These are phyloP conservation scores for Pseudozyma sp. DNA, from an alignment of 1,284 basidiomycete genomes.

Conservation along the genomic window DNA sequence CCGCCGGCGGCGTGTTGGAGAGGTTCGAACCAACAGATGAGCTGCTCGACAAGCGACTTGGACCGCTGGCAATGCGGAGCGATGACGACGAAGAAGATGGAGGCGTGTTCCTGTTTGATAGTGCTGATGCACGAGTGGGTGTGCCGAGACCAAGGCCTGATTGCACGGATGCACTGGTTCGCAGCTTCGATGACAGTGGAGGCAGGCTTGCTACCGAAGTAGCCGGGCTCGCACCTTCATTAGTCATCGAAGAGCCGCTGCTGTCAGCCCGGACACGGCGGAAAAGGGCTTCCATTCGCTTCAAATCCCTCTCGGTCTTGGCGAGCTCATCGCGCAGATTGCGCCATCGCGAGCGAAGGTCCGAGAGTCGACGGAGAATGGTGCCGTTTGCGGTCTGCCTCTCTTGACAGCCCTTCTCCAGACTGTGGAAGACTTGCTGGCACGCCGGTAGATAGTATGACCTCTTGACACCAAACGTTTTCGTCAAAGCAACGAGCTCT, in stretches of 20 bases:
- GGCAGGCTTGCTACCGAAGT: conserved; percentile 36
- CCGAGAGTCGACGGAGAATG: conserved; percentile 84
- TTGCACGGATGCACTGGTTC: conserved; percentile 33
- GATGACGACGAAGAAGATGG: conserved; percentile 23
- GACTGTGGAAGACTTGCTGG: conserved; percentile 88
- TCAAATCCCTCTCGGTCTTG: conserved; percentile 85
- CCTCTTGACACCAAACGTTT: conserved; percentile 57
- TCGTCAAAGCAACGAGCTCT: conserved; percentile 43
- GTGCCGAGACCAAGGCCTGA: conserved; percentile 43
- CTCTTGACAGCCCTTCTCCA: conserved; percentile 90
- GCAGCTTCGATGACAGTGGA: conserved; percentile 23
- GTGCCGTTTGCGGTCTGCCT: conserved; percentile 94
- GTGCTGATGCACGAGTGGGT: conserved; percentile 27
- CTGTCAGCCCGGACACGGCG: conserved; percentile 38
- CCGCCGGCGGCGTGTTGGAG: conserved; percentile 45
- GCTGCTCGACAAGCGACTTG: conserved; percentile 38
- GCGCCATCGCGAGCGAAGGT: conserved; percentile 85
- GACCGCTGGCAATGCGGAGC: conserved; percentile 38
- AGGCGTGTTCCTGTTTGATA: conserved; percentile 17
- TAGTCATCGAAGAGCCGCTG: conserved; percentile 30
- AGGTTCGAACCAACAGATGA: conserved; percentile 36
- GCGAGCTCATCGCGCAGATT: conserved; percentile 80
- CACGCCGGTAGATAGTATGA: conserved; percentile 92
- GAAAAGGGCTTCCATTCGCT: conserved; percentile 76
- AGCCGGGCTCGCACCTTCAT: conserved; percentile 35